Conservation (phyloP, 1,139 yeast species). For the Lodderomyces parapsilosis region DNA sequence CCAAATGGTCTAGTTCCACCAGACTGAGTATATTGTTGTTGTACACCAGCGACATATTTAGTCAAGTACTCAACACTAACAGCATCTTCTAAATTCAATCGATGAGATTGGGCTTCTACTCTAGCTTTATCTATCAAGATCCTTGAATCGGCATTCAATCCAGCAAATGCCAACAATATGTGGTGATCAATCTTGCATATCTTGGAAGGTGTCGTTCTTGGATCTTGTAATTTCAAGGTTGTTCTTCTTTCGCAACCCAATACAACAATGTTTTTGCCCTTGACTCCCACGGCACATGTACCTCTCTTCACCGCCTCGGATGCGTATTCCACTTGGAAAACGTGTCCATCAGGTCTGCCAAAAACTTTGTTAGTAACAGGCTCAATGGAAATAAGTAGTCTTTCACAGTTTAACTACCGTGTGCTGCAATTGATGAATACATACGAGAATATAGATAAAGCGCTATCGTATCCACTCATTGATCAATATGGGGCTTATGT, state of each 20-base stretch:
- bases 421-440: conserved; percentile 25
- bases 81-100: conserved; percentile 90
- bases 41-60: conserved; percentile 93
- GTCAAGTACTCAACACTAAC: conserved; percentile 91
- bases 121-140: conserved; percentile 93
- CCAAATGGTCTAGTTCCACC: conserved; percentile 98
- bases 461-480: conserved; percentile 99
- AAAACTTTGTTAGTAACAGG: too few species aligned
- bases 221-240: conserved; percentile 91
- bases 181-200: conserved; percentile 91
- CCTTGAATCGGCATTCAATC: conserved; percentile 96
- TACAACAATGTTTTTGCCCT: conserved; percentile 85
- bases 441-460: conserved; percentile 93
- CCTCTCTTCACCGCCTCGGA: conserved; percentile 98
- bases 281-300: conserved; percentile 96
- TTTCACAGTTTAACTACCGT: neutral
- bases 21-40: conserved; percentile 95
- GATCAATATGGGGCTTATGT: neutral
- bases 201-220: conserved; percentile 92
- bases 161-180: conserved; percentile 92
- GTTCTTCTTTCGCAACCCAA: conserved; percentile 97
- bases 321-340: conserved; percentile 98
- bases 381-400: too few species aligned
- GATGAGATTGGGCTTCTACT: conserved; percentile 96
- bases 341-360: conserved; percentile 99